Base-by-base conservation (phyloP, 2,329 filamentous ascomycete genomes). In the Diaporthe amygdali region DNA sequence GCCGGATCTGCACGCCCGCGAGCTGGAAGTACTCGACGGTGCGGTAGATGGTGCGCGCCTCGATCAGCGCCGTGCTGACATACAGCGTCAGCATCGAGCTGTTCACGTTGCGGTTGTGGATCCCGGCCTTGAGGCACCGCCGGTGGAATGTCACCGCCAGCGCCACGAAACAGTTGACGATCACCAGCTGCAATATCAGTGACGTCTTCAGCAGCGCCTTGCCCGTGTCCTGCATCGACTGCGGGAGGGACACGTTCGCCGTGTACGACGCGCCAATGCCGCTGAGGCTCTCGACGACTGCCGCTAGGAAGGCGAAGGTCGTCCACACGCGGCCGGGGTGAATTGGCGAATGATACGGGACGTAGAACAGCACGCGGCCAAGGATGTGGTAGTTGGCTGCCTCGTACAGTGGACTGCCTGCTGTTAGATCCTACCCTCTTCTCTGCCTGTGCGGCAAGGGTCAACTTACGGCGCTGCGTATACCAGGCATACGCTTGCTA, bases 321-420 rank as follows among this genome's bases (percentile, higher is more conserved):
- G 79, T 76, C 15, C 87, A 75, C 32, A 88, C 84, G 22, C 80
- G 79, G 69, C 80, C 80, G 0, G 86, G 83, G 20, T 84, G 81
- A n/a, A 89, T 77, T 0, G 90, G 90, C 0, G 90, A 83, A 67
- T 86, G 83, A 76, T 90, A 88, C 0, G 90, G 90, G 2, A 91
- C 83, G 78, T 92, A 92, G 79, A 87, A 87, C 32, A 92, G 83
- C 14, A 90, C 82, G 2, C 90, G 86, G 4, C 87, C 87, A 67
- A 93, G 87, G 71, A 91, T 83, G 75, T 90, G 87, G 79, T 92
- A 92, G 80, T 92, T 91, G 71, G 87, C 85, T 4, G 90, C 86
- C 72, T 91, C 89, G 64, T 91, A 86, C 5, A 92, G 81, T 0
- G 91, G 90, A 3, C 88, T 88, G 70, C 15, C 3, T 37, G 49